A percentile compares a stretch with the other conserved stretches of the same genome.
These are phyloP conservation scores for Eimeria falciformis DNA, from an alignment of 169 alveolate genomes.

Conservation along the genomic window DNA sequence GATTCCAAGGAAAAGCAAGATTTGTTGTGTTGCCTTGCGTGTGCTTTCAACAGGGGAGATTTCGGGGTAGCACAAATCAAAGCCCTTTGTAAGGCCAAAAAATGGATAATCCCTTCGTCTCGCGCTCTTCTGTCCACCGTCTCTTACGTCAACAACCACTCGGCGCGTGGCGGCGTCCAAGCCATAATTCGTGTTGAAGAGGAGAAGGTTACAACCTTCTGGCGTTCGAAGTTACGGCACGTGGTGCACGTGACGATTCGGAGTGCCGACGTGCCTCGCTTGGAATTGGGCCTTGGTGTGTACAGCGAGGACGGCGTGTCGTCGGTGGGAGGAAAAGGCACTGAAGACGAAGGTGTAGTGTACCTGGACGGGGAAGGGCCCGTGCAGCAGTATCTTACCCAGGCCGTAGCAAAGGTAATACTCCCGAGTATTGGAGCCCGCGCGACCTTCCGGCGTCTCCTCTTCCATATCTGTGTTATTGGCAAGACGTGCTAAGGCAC, in stretches of 20 bases:
- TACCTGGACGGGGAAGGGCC: background rate
- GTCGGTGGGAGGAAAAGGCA: background rate
- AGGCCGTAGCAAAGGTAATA: conserved; percentile 7
- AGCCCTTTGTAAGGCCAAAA: background rate
- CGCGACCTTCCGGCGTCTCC: conserved; percentile 28
- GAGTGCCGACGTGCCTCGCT: background rate
- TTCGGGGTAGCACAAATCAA: conserved; percentile 19
- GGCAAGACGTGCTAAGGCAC: conserved; percentile 7
- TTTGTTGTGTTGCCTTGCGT: background rate
- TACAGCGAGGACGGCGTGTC: background rate
- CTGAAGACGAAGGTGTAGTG: background rate
- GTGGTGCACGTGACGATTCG: conserved; percentile 5
- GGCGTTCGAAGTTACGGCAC: background rate
- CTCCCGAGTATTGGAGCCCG: conserved; percentile 8
- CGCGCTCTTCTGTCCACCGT: conserved; percentile 20
- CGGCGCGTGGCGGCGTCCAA: conserved; percentile 33
- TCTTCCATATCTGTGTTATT: conserved; percentile 4
- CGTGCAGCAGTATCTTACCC: conserved; percentile 18
- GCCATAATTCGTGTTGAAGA: background rate
- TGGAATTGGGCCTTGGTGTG: background rate
- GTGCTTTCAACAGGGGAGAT: background rate
- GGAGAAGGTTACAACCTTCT: conserved; percentile 16
- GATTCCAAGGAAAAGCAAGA: background rate
- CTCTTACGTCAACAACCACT: conserved; percentile 16
- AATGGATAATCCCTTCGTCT: background rate